phyloP scores from a whole-genome alignment of 2,329 filamentous ascomycete species.

The Exserohilum rostratum region DNA sequence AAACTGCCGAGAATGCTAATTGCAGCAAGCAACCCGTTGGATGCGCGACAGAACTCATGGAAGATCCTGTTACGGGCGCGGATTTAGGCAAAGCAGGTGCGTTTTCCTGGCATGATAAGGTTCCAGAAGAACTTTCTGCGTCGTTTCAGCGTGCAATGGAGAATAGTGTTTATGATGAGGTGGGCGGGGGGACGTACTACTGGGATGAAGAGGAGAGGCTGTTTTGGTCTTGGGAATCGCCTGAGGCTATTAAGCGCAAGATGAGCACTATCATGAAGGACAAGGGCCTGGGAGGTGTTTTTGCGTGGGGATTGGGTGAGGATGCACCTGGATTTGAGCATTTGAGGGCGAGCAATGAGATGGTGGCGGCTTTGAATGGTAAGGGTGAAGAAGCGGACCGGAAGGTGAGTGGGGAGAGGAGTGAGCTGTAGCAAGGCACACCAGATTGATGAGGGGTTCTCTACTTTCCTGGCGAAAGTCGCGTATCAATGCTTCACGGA shows the following conservation, averaged over 20 bases:
- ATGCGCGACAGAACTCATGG: conserved; percentile 65
- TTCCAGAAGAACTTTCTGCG: conserved; percentile 51
- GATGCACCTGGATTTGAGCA: conserved; percentile 54
- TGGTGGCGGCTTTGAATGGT: neutral
- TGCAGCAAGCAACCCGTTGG: conserved; percentile 60
- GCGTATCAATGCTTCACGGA: too few species aligned
- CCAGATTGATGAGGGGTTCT: neutral
- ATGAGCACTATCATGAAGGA: conserved; percentile 63
- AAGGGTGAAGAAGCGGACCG: too few species aligned
- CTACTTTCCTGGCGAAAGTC: too few species aligned
- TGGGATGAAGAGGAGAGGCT: conserved; percentile 65
- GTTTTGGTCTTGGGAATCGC: conserved; percentile 77
- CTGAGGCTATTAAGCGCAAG: conserved; percentile 65
- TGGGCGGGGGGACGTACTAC: conserved; percentile 69
- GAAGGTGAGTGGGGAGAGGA: neutral
- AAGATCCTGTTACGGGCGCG: conserved; percentile 63
- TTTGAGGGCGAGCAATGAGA: conserved; percentile 45
- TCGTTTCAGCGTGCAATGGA: conserved; percentile 64
- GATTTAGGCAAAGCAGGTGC: conserved; percentile 64
- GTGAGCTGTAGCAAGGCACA: conserved; percentile 8
- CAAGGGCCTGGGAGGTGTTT: conserved; percentile 68
- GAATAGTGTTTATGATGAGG: conserved; percentile 62
- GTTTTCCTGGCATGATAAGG: conserved; percentile 56
- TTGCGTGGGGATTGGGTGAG: conserved; percentile 76
- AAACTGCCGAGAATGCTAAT: conserved; percentile 53